These are phyloP conservation scores for Pleurotus citrinopileatus DNA, from an alignment of 768 basidiomycete species.

Conservation along the genomic window DNA sequence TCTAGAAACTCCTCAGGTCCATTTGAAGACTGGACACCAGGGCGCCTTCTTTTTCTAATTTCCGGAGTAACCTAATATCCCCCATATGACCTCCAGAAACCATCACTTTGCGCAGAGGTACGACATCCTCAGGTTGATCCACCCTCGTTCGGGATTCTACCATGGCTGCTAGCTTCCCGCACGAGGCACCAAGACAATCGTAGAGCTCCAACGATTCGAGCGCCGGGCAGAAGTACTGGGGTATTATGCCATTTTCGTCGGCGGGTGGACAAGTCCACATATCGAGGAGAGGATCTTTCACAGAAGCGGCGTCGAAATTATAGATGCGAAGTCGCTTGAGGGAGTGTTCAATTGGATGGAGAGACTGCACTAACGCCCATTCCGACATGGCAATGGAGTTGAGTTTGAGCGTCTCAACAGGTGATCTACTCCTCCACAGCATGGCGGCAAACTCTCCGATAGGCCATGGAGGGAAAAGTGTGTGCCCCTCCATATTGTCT, in stretches of 20 bases:
- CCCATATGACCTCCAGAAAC: conserved; percentile 10
- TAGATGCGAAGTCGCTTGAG: conserved; percentile 1
- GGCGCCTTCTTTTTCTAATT: not conserved
- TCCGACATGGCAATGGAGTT: not conserved
- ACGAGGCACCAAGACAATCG: not conserved
- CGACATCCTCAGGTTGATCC: conserved; percentile 13
- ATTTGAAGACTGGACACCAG: not conserved
- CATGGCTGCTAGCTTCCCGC: conserved; percentile 15
- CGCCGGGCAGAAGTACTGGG: not conserved
- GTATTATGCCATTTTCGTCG: too few species aligned
- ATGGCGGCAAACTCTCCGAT: conserved; percentile 2
- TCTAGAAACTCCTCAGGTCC: conserved; percentile 6
- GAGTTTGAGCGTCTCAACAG: conserved; percentile 2
- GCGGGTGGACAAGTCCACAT: not conserved
- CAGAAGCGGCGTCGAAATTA: not conserved
- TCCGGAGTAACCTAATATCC: not conserved
- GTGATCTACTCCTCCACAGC: conserved; percentile 5
- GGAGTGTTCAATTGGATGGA: conserved; percentile 1
- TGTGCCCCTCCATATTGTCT: conserved; percentile 5
- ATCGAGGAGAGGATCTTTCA: conserved; percentile 2
- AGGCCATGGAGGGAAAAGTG: not conserved
- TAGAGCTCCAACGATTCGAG: conserved; percentile 1
- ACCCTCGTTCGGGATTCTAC: conserved; percentile 12
- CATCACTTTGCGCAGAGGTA: conserved; percentile 8
- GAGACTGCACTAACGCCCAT: conserved; percentile 1